Conservation (phyloP, 805 yeast species). For the Candida ponderosae region DNA sequence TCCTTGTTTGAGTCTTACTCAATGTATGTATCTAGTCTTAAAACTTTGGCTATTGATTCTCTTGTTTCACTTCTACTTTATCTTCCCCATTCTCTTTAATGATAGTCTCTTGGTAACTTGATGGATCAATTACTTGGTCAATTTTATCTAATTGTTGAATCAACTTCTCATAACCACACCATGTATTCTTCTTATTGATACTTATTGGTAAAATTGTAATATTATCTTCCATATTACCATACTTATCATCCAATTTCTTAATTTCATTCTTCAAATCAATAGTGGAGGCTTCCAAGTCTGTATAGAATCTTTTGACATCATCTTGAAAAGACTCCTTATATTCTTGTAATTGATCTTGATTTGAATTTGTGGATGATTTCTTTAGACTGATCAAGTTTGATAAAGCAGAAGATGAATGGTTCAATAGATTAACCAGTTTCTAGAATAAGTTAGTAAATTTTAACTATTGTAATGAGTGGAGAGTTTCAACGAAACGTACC, state of each 20-base stretch:
- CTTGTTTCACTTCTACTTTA: too few relatives aligned
- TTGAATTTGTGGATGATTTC: constrained; percentile 12
- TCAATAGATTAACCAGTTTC: constrained; percentile 43
- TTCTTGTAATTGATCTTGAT: constrained; percentile 12
- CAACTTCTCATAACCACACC: constrained; percentile 53
- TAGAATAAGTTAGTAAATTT: constrained; percentile 3
- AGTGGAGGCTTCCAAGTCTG: constrained; percentile 49
- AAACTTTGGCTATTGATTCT: too few relatives aligned
- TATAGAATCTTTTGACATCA: constrained; percentile 42
- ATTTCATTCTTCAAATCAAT: constrained; percentile 59
- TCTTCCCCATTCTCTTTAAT: neutral
- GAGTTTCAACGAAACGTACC: constrained; percentile 16
- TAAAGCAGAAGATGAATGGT: constrained; percentile 39
- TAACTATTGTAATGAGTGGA: too few relatives aligned
- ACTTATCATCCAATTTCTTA: constrained; percentile 51
- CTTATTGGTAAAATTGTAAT: constrained; percentile 58
- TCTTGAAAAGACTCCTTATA: constrained; percentile 32
- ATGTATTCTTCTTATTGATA: constrained; percentile 63
- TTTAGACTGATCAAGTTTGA: constrained; percentile 30
- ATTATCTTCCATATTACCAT: constrained; percentile 37
- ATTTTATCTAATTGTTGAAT: constrained; percentile 34
- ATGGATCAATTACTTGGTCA: constrained; percentile 17
- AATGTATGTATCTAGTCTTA: too few relatives aligned
- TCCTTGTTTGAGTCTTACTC: constrained; percentile 8
- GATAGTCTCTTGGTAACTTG: constrained; percentile 1